phyloP scores from a whole-genome alignment of 2,329 filamentous ascomycete genomes.

The Microsporum canis region DNA sequence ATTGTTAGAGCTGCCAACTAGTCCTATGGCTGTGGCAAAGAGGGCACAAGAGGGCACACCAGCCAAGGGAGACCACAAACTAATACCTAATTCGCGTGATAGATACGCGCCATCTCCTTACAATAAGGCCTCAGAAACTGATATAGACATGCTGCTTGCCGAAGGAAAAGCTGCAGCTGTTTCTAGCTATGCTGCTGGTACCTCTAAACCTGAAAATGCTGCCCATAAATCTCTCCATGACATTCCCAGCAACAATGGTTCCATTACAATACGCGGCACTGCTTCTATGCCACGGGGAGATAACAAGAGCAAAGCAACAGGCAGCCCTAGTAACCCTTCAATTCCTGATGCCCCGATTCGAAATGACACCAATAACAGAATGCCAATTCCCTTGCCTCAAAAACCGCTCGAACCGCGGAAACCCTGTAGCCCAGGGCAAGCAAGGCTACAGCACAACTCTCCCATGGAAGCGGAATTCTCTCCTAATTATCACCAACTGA shows the following conservation, averaged over 20 bases:
- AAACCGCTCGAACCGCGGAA: not conserved
- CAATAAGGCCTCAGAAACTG: not conserved
- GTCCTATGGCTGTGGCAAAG: not conserved
- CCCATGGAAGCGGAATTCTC: not conserved
- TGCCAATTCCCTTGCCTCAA: not conserved
- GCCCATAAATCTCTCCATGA: not conserved
- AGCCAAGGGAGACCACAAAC: not conserved
- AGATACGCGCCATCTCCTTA: not conserved
- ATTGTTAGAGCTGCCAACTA: not conserved
- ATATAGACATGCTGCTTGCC: slow-evolving; percentile 15
- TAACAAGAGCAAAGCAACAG: not conserved
- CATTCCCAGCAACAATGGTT: not conserved
- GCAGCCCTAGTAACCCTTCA: not conserved
- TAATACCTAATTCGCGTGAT: not conserved
- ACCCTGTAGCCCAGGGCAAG: not conserved
- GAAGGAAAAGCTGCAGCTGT: slow-evolving; percentile 14
- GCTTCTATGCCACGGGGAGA: not conserved
- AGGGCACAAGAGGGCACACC: not conserved
- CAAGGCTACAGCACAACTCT: not conserved
- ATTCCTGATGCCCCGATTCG: not conserved
- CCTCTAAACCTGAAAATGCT: not conserved
- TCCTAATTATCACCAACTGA: not conserved
- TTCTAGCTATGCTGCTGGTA: not conserved
- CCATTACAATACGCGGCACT: not conserved
- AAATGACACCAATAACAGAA: not conserved